Evolutionary conservation across 495 filamentous ascomycete genomes (phyloP).

Genomic region (Gamarada debralockiae): DNA sequence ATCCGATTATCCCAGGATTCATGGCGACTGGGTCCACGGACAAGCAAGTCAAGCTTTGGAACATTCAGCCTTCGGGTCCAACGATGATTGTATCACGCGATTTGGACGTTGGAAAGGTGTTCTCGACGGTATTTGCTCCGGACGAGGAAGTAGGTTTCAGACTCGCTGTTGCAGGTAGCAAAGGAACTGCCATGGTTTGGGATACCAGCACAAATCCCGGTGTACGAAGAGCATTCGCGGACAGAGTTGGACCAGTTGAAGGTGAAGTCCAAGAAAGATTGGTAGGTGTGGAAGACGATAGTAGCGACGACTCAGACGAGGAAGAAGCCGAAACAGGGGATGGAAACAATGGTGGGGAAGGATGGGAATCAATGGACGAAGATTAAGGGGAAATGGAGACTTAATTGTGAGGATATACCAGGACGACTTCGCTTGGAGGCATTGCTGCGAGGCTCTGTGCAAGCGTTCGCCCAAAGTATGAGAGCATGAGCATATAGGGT

Average conservation of each 20-base stretch:
- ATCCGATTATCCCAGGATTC: constrained; percentile 83
- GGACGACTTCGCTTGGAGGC: not conserved
- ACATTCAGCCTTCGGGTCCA: constrained; percentile 71
- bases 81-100: constrained; percentile 89
- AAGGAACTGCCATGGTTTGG: constrained; percentile 91
- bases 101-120: constrained; percentile 90
- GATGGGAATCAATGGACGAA: constrained; percentile 92
- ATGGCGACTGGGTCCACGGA: constrained; percentile 89
- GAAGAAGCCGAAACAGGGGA: constrained; percentile 47
- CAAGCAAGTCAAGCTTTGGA: constrained; percentile 96
- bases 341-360: constrained; percentile 49
- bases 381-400: constrained; percentile 38
- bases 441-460: no score
- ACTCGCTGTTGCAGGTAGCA: constrained; percentile 90
- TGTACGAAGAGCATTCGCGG: constrained; percentile 83
- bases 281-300: constrained; percentile 62
- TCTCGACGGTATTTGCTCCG: constrained; percentile 83
- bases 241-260: constrained; percentile 55
- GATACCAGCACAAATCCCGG: constrained; percentile 92
- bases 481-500: no score
- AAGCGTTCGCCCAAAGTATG: no score
- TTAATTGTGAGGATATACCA: not conserved
- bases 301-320: constrained; percentile 55
- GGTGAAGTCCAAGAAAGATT: constrained; percentile 73
- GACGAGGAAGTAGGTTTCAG: constrained; percentile 87